Evolutionary conservation across 2,329 filamentous ascomycete genomes (phyloP), one percentile per base, ranked within the genome.

Genomic region (Ramularia collo-cygni): DNA sequence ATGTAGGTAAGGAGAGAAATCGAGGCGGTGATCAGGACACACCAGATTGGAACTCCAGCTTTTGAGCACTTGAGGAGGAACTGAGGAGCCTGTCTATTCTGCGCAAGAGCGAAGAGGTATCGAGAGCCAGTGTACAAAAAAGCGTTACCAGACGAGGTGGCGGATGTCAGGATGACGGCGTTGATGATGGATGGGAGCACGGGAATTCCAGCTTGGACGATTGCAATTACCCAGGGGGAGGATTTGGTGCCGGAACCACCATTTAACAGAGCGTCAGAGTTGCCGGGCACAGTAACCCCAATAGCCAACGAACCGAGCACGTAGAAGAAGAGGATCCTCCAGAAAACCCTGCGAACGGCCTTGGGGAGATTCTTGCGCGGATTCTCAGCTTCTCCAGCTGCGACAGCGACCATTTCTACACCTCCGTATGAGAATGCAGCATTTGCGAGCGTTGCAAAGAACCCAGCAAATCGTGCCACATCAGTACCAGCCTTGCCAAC

Each of bases 111-210:
- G 47, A 72, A 75, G 8, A 77, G 63, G 40, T 69, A 70, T 45
- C 74, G 67, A 5, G 70, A 74, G 8, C 68, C 70, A 2, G 68
- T 67, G 52, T 72, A 71, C 37, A 88, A 66, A 54, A 74, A 76
- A 49, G 81, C 77, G 51, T 87, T 87, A 0, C 75, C 78, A 0
- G 81, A 72, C 0, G 81, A 85, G 64, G 77, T 81, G 0, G 80
- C 82, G 0, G 80, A 83, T 0, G 79, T 84, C 49, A 88, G 71
- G 51, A 89, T 80, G 17, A 88, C 70, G 26, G 82, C 83, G 58
- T 90, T 90, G 62, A 89, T 79, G 40, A 89, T 75, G 8, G 76
- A 77, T 0, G 82, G 79, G 3, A 88, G 72, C 5, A 74, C 79
- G 3, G 67, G 70, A 35, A 88, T 79, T 1, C 79, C 77, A 2